Percentiles rank a stretch among this genome's conserved stretches.
phyloP scores from a whole-genome alignment of 805 yeast genomes.

The Scheffersomyces ergatensis region DNA sequence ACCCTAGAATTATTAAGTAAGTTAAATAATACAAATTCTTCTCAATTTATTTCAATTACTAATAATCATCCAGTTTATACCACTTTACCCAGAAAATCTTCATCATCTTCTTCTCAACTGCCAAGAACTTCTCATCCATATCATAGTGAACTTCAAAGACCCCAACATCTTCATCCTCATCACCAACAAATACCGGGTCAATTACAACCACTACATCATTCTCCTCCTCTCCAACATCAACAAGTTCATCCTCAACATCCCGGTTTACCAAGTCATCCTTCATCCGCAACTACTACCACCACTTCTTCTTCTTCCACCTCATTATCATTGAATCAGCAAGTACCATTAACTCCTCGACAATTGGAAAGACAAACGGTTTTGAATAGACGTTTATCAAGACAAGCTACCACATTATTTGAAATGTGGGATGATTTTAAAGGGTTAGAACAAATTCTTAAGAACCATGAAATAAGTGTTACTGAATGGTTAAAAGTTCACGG shows the following conservation, averaged over 20 bases:
- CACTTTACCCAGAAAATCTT: not conserved
- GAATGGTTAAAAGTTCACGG: constrained; percentile 32
- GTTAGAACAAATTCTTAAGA: constrained; percentile 20
- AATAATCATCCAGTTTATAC: not conserved
- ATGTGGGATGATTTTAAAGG: constrained; percentile 35
- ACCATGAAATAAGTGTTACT: constrained; percentile 20
- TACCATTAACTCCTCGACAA: constrained; percentile 9
- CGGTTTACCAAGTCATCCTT: constrained; percentile 1
- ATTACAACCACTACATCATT: not conserved
- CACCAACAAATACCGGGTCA: not conserved
- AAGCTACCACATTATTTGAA: constrained; percentile 25
- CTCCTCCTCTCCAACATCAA: not conserved
- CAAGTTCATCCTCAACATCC: constrained; percentile 1
- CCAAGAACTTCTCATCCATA: not conserved
- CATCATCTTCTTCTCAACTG: not conserved
- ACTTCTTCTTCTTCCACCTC: constrained; percentile 1
- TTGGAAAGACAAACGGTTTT: constrained; percentile 16
- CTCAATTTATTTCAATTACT: not conserved
- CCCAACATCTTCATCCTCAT: not conserved
- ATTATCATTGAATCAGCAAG: not conserved
- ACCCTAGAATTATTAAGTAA: constrained; percentile 16
- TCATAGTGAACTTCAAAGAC: not conserved
- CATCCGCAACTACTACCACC: constrained; percentile 2
- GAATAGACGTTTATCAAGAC: constrained; percentile 22
- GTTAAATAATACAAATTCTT: constrained; percentile 6